These are phyloP conservation scores for Zychaea mexicana DNA, from an alignment of 371 early-diverging fungal genomes.

Conservation along the genomic window DNA sequence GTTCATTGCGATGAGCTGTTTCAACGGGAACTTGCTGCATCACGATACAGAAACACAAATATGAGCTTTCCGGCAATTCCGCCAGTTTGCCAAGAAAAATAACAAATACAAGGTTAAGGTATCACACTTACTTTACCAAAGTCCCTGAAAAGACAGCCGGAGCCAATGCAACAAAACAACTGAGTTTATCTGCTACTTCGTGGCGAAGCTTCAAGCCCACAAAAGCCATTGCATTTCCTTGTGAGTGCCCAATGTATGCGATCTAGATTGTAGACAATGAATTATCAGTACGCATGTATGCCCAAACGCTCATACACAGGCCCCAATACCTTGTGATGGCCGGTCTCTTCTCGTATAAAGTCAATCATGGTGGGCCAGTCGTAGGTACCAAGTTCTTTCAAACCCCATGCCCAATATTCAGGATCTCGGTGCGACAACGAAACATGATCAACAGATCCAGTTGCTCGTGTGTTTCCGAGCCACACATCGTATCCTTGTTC, in stretches of 20 bases:
- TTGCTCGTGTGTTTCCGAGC: conserved; percentile 50
- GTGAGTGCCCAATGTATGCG: conserved; percentile 60
- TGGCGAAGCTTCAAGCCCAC: conserved; percentile 48
- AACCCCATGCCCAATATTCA: conserved; percentile 59
- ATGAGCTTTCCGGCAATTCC: not conserved
- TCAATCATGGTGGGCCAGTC: conserved; percentile 54
- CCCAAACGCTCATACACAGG: not conserved
- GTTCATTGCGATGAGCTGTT: conserved; percentile 29
- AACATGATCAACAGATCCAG: conserved; percentile 25
- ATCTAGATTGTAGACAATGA: conserved; percentile 27
- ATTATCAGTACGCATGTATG: not conserved
- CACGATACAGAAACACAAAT: conserved; percentile 1
- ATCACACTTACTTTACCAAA: conserved; percentile 36
- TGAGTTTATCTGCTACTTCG: conserved; percentile 37
- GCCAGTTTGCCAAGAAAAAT: conserved; percentile 1
- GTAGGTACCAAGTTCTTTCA: conserved; percentile 53
- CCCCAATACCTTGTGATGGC: conserved; percentile 27
- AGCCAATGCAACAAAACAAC: conserved; percentile 58
- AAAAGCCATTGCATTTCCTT: conserved; percentile 63
- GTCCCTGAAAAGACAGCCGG: conserved; percentile 59
- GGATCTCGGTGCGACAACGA: conserved; percentile 32
- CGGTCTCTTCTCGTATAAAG: conserved; percentile 29
- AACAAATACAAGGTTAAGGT: not conserved
- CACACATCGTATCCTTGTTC: conserved; percentile 59
- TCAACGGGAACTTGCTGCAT: conserved; percentile 29